A percentile compares a stretch with the other conserved stretches of the same genome.
phyloP scores from a whole-genome alignment of 78 protist species.

The Dictyostelium purpureum region DNA sequence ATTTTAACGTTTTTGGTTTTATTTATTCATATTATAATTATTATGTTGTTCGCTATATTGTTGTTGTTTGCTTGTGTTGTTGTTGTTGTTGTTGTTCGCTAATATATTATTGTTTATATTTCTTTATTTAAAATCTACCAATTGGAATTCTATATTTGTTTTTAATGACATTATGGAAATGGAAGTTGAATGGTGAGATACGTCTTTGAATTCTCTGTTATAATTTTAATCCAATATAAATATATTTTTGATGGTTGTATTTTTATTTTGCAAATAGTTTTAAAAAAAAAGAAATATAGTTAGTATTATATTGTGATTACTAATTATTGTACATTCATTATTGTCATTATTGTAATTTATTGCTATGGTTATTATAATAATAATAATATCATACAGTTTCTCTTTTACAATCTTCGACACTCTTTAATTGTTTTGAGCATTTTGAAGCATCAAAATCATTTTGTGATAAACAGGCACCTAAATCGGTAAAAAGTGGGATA shows the following conservation, averaged over 20 bases:
- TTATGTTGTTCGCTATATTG: background rate
- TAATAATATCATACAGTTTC: background rate
- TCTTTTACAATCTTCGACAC: background rate
- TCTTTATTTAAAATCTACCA: background rate
- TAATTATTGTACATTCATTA: too few species aligned
- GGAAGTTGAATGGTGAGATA: conserved; percentile 53
- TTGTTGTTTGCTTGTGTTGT: background rate
- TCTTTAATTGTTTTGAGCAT: conserved; percentile 10
- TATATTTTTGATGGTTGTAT: too few species aligned
- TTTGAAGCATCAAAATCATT: conserved; percentile 40
- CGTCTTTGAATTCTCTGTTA: conserved; percentile 29
- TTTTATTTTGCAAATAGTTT: too few species aligned
- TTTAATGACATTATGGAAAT: conserved; percentile 6
- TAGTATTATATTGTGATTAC: background rate
- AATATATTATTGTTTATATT: background rate
- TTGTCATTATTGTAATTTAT: background rate
- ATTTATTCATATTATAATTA: background rate
- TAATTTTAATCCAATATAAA: too few species aligned
- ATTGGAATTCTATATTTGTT: conserved; percentile 62
- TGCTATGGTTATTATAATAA: background rate
- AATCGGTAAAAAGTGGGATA: background rate
- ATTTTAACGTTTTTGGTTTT: background rate
- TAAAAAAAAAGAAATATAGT: too few species aligned
- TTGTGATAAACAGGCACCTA: background rate
- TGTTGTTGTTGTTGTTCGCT: background rate